phyloP scores from a whole-genome alignment of 1,284 basidiomycete genomes.

The Pseudozyma sp. region DNA sequence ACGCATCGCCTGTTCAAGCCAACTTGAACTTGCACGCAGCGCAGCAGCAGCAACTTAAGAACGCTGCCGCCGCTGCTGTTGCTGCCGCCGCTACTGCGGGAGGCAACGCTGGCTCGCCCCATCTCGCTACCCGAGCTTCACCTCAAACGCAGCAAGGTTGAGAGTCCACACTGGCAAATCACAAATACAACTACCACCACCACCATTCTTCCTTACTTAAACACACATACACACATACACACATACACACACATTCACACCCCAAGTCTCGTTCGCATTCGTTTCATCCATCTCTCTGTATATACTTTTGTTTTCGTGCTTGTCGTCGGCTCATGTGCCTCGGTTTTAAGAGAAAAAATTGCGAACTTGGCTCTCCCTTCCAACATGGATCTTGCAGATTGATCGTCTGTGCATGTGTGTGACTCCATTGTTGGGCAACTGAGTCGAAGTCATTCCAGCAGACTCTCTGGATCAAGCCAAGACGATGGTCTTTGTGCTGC shows the following conservation, averaged over 20 bases:
- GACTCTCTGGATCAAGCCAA: no score
- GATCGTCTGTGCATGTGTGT: not conserved
- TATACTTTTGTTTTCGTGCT: slow-evolving; percentile 11
- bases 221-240: not conserved
- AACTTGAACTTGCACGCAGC: slow-evolving; percentile 39
- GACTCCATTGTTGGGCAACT: not conserved
- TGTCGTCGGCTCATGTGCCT: slow-evolving; percentile 9
- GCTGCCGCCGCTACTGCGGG: slow-evolving; percentile 38
- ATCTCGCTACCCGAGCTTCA: slow-evolving; percentile 33
- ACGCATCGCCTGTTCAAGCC: slow-evolving; percentile 43
- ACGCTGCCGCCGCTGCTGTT: slow-evolving; percentile 38
- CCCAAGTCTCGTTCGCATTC: slow-evolving; percentile 38
- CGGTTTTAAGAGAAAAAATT: slow-evolving; percentile 8
- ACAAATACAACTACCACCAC: not conserved
- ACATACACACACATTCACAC: not conserved
- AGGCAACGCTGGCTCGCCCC: slow-evolving; percentile 33
- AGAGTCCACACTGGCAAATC: not conserved
- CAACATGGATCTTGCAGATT: not conserved
- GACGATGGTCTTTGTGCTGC: no score
- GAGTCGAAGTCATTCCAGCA: no score
- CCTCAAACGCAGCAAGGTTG: slow-evolving; percentile 47
- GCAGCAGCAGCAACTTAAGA: slow-evolving; percentile 47
- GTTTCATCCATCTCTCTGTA: slow-evolving; percentile 17
- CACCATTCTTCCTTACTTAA: slow-evolving; percentile 12
- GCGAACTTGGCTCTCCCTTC: slow-evolving; percentile 32